Evolutionary conservation across 2,329 filamentous ascomycete species (phyloP).

Genomic region (Ophiostoma sp.): DNA sequence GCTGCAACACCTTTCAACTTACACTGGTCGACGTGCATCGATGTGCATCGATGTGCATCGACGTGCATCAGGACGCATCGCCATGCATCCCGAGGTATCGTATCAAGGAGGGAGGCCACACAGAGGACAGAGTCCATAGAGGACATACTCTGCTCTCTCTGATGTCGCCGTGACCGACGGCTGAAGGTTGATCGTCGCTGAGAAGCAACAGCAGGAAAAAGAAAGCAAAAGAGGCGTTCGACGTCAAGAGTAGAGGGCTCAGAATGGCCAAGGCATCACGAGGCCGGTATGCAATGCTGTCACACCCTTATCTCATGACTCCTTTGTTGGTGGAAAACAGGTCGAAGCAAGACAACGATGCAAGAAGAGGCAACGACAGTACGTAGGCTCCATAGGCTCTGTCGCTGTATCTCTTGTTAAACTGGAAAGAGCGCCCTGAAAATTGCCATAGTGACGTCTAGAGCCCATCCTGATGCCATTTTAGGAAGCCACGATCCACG

Average conservation of each 20-base stretch:
- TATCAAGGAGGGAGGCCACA: no score
- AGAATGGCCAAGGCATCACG: not conserved
- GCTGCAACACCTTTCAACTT: not conserved
- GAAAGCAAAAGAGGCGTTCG: not conserved
- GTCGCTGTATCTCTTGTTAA: not conserved
- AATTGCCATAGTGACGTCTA: not conserved
- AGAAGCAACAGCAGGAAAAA: not conserved
- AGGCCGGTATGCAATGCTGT: not conserved
- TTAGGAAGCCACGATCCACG: slow-evolving; percentile 5
- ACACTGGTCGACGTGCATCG: not conserved
- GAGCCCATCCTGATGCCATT: not conserved
- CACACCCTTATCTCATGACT: not conserved
- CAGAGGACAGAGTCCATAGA: not conserved
- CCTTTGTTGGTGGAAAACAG: not conserved
- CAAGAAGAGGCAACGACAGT: not conserved
- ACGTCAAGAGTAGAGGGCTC: not conserved
- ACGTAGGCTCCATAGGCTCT: not conserved
- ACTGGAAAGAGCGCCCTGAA: no score
- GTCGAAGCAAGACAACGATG: not conserved
- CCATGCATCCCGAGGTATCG: not conserved
- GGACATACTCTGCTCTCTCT: not conserved
- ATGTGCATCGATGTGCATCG: not conserved
- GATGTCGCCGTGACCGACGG: not conserved
- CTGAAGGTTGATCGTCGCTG: not conserved
- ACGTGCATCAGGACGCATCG: not conserved